Conservation (phyloP, 495 filamentous ascomycete species). For the Chlorociboria aeruginascens region DNA sequence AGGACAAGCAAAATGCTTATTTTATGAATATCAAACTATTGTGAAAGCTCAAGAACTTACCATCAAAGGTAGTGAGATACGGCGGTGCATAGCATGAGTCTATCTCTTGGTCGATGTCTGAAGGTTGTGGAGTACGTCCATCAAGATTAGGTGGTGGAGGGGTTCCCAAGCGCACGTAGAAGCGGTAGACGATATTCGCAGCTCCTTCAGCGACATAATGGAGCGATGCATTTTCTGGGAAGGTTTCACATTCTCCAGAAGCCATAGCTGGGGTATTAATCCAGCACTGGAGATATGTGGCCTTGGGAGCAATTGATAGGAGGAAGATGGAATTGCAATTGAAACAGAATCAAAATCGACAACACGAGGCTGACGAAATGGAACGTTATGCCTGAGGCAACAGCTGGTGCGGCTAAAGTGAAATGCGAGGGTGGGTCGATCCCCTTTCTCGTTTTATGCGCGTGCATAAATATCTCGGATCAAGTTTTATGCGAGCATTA, state of each 20-base stretch:
- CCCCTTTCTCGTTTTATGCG: too few species aligned
- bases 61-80: conserved; percentile 1
- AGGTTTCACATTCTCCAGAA: not conserved
- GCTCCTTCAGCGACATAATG: conserved; percentile 17
- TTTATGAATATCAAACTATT: not conserved
- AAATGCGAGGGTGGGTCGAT: too few species aligned
- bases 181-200: conserved; percentile 19
- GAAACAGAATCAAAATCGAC: too few species aligned
- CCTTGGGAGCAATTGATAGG: too few species aligned
- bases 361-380: too few species aligned
- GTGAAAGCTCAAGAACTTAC: conserved; percentile 3
- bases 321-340: too few species aligned
- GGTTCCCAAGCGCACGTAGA: not conserved
- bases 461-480: too few species aligned
- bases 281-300: too few species aligned
- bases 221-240: conserved; percentile 1
- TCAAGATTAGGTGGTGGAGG: conserved; percentile 7
- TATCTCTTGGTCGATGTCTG: conserved; percentile 7
- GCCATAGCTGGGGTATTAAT: not conserved
- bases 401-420: too few species aligned
- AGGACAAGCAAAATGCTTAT: not conserved
- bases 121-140: conserved; percentile 12
- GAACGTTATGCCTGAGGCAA: too few species aligned
- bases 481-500: too few species aligned
- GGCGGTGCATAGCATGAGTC: not conserved